Conservation (phyloP, 208 protist genomes). For the Leishmania tarentolae region DNA sequence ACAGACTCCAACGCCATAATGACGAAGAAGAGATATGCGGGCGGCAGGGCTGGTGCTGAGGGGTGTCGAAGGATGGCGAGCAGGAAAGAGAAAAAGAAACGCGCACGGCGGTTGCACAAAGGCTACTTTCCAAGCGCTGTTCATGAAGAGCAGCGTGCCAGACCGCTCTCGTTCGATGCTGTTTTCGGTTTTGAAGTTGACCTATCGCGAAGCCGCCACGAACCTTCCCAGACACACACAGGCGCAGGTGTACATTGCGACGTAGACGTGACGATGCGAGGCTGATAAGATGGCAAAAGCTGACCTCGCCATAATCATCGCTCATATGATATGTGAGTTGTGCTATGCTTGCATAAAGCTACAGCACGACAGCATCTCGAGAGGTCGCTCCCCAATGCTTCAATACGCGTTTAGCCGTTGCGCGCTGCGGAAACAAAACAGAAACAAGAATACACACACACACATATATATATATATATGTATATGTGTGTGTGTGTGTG, state of each 20-base stretch:
- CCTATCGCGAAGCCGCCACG: not conserved
- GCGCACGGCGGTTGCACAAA: not conserved
- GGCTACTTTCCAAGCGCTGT: not conserved
- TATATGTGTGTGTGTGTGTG: not conserved
- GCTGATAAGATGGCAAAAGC: not conserved
- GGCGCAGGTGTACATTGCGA: not conserved
- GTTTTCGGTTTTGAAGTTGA: not conserved
- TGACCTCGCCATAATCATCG: not conserved
- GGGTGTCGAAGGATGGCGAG: not conserved
- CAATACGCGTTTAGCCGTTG: not conserved
- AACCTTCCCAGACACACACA: not conserved
- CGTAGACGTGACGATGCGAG: not conserved
- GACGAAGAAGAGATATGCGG: not conserved
- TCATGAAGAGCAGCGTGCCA: not conserved
- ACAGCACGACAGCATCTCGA: constrained; percentile 1
- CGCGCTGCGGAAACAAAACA: constrained; percentile 14
- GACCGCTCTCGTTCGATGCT: not conserved
- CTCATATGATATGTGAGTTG: not conserved
- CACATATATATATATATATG: not conserved
- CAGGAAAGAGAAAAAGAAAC: not conserved
- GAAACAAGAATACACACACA: constrained; percentile 19
- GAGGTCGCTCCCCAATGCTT: not conserved
- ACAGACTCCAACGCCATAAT: not conserved
- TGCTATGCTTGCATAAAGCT: not conserved
- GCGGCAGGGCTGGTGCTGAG: not conserved